These are phyloP conservation scores for Aegilops bicornis DNA, from an alignment of 176 grass and related monocot species.

Conservation along the genomic window DNA sequence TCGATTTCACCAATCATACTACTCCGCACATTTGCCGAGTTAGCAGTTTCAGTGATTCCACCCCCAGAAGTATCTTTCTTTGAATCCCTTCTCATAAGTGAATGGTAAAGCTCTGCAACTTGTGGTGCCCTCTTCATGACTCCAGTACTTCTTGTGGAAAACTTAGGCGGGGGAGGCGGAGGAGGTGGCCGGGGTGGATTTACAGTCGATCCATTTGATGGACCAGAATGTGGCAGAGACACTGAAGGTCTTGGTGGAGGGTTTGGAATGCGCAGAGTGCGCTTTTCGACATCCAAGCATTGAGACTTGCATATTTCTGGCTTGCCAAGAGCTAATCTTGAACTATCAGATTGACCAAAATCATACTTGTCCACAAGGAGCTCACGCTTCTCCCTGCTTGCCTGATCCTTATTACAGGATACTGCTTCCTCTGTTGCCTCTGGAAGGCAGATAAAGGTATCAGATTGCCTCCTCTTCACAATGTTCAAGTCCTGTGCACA, in stretches of 20 bases:
- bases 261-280: slow-evolving; percentile 80
- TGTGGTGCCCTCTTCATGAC: slow-evolving; percentile 96
- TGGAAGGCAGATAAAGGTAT: slow-evolving; percentile 79
- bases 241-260: slow-evolving; percentile 91
- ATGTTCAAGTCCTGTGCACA: slow-evolving; percentile 51
- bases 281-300: slow-evolving; percentile 73
- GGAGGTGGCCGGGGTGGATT: slow-evolving; percentile 71
- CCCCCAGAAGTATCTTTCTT: slow-evolving; percentile 80
- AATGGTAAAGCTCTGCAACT: slow-evolving; percentile 98
- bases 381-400: slow-evolving; percentile 49
- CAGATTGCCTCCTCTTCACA: slow-evolving; percentile 86
- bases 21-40: slow-evolving; percentile 72
- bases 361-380: slow-evolving; percentile 57
- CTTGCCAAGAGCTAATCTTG: slow-evolving; percentile 67
- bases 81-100: slow-evolving; percentile 95
- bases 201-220: slow-evolving; percentile 45
- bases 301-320: slow-evolving; percentile 61
- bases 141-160: slow-evolving; percentile 61
- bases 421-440: slow-evolving; percentile 51
- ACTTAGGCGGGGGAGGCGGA: slow-evolving; percentile 69
- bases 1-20: slow-evolving; percentile 99
- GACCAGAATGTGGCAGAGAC: slow-evolving; percentile 49
- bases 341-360: slow-evolving; percentile 62
- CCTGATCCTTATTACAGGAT: slow-evolving; percentile 45
- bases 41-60: slow-evolving; percentile 68